Base-by-base conservation (phyloP, 1,284 basidiomycete genomes). In the Polyporus tsugae region DNA sequence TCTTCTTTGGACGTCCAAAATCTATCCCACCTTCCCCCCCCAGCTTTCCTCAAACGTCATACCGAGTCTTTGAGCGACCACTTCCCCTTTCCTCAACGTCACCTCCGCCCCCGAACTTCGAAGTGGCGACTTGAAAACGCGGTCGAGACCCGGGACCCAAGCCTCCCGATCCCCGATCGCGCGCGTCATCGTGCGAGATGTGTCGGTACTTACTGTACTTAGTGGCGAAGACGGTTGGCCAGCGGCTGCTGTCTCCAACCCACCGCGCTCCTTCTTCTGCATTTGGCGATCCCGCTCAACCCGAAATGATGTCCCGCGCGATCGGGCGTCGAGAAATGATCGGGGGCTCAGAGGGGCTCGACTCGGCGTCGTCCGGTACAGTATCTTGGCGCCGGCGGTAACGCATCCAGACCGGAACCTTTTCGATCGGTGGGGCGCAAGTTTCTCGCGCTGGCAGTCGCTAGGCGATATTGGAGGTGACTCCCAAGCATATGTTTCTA, bases 271-370 rank as follows among this genome's bases (percentile, higher is more conserved):
- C 4, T 17, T 19, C 25, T 55, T 33, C 52, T 53, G n/a, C 52
- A 33, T 55, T 55, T 35, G 29, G 52, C 52, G 13, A 55, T 55
- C 52, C 52, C 52, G 49, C 49, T 29, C 49, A 11, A 10, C 25
- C 25, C 49, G 33, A 35, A 35, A 17, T 35, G 52, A 19, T 55
- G 52, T 52, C 22, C 49, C 29, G 52, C 29, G 52, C 29, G 29
- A 55, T 55, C 52, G 29, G 33, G 46, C 46, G 46, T 19, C 41
- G 15, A n/a, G n/a, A 49, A 11, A 55, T 55, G 52, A 35, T 55
- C 52, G 52, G 52, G 33, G 52, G 15, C 52, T 49, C 46, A 46
- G n/a, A 2, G 10, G 39, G 9, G 39, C 39, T 10, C 13, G 39
- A 41, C 15, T 25, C 10, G 22, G 46, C 22, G 46, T 9, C 4